A percentile compares a stretch with the other conserved stretches of the same genome.
Conservation (phyloP, 2,329 filamentous ascomycete species). For the Trichophyton equinum region DNA sequence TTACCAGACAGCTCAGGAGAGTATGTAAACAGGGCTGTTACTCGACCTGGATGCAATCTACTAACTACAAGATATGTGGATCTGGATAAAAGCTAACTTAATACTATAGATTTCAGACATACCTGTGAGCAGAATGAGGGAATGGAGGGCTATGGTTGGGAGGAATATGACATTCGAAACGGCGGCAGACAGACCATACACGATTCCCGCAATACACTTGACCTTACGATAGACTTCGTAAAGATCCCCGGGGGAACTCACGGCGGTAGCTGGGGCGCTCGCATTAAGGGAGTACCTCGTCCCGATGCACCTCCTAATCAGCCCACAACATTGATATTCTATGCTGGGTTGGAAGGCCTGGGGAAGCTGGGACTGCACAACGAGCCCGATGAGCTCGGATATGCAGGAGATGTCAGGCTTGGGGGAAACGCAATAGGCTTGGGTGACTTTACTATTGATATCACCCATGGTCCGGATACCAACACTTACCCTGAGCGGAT, state of each 20-base stretch:
- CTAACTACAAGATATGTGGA: not conserved
- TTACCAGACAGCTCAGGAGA: constrained; percentile 60
- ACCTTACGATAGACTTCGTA: constrained; percentile 85
- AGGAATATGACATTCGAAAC: constrained; percentile 81
- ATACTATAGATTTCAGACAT: constrained; percentile 62
- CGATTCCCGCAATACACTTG: constrained; percentile 74
- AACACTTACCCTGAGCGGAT: constrained; percentile 43
- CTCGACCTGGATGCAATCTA: not conserved
- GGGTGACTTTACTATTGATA: constrained; percentile 64
- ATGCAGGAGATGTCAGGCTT: constrained; percentile 52
- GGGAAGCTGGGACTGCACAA: constrained; percentile 52
- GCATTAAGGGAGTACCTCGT: constrained; percentile 69
- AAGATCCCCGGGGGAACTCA: constrained; percentile 77
- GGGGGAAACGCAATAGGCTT: constrained; percentile 58
- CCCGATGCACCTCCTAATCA: constrained; percentile 54
- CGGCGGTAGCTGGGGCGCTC: constrained; percentile 83
- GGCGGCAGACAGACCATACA: constrained; percentile 85
- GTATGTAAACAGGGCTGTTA: constrained; percentile 40
- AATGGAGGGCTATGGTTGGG: constrained; percentile 95
- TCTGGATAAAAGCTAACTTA: not conserved
- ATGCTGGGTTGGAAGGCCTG: constrained; percentile 65
- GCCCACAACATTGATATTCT: constrained; percentile 70
- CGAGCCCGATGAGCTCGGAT: constrained; percentile 40
- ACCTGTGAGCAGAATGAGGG: constrained; percentile 93
- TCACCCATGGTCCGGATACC: constrained; percentile 58